Base-by-base conservation (phyloP, 1,284 basidiomycete species). In the Tetrapyrgos nigripes region DNA sequence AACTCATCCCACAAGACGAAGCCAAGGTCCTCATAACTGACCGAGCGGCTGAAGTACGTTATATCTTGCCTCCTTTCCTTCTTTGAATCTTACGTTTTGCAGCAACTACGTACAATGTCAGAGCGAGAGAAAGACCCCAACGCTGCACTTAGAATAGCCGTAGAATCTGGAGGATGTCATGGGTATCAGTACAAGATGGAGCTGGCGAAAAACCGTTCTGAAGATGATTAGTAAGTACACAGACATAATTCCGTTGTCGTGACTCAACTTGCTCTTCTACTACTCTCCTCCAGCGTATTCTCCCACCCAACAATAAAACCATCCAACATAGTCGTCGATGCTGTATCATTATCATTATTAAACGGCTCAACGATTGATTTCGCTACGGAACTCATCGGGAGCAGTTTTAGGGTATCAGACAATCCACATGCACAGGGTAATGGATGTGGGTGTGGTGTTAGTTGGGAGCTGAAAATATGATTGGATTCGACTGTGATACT, bases 131-230 rank as follows among this genome's bases (percentile, higher is more conserved):
- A 81, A 6, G 83, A 90, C 64, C 72, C 85, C 0, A 67, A 82
- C 28, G 81, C 91, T 21, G 89, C 87, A 1, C 77, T 96, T 14
- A 80, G 93, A 60, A 81, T 97, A 66, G 78, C 86, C 1, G 92
- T 97, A 24, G 93, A 96, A 70, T 93, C 91, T 3, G 94, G 94
- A 17, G 95, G 94, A 35, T 96, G 94, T 68, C 94, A 97, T 67
- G 94, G 94, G 29, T 96, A 96, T 69, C 93, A 96, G 69, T 96
- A 96, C 76, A 94, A 93, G 71, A 85, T 97, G 81, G 86, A 89
- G 59, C 80, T 96, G 1, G 87, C 90, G 2, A 82, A 80, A 47
- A 71, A 76, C 24, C 81, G 81, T 6, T 75, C 80, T 52, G 76
- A 78, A 4, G 91, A 93, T 61, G 94, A 96, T 75, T 96, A 95